phyloP scores from a whole-genome alignment of 129 eudicot species.

The Flaveria sonorensis region DNA sequence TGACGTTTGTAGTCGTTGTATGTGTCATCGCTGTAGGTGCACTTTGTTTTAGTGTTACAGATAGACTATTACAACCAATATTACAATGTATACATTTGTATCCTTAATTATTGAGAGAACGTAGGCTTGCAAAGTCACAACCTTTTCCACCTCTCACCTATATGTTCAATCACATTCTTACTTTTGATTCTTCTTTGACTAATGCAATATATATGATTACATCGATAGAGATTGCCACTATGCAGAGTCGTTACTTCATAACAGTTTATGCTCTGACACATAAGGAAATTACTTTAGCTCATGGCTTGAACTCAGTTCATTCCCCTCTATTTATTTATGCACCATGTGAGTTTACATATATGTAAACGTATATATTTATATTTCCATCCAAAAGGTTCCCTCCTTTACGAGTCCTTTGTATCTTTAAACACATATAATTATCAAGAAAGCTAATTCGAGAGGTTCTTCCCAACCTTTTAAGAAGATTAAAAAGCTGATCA shows the following conservation, averaged over 20 bases:
- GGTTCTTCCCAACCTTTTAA: neutral
- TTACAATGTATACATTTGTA: too few species aligned
- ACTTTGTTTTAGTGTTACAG: too few species aligned
- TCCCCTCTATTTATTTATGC: constrained; percentile 5
- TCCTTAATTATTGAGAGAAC: too few species aligned
- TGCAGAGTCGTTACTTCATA: neutral
- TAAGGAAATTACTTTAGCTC: neutral
- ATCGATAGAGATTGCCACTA: neutral
- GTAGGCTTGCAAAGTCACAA: too few species aligned
- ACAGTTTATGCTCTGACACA: constrained; percentile 6
- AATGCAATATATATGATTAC: neutral
- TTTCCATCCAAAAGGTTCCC: constrained; percentile 17
- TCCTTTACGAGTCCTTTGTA: neutral
- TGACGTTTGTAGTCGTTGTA: too few species aligned
- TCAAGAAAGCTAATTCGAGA: constrained; percentile 11
- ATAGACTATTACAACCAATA: too few species aligned
- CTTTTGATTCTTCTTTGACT: too few species aligned
- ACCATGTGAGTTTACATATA: constrained; percentile 16
- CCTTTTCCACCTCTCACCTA: too few species aligned
- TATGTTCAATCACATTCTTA: too few species aligned
- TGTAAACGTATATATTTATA: neutral
- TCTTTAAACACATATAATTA: constrained; percentile 19
- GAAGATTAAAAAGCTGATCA: constrained; percentile 23
- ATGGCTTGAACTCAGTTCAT: neutral
- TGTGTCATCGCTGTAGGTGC: too few species aligned